phyloP scores from a whole-genome alignment of 192 early-diverging fungal genomes.

The Backusella sp. region DNA sequence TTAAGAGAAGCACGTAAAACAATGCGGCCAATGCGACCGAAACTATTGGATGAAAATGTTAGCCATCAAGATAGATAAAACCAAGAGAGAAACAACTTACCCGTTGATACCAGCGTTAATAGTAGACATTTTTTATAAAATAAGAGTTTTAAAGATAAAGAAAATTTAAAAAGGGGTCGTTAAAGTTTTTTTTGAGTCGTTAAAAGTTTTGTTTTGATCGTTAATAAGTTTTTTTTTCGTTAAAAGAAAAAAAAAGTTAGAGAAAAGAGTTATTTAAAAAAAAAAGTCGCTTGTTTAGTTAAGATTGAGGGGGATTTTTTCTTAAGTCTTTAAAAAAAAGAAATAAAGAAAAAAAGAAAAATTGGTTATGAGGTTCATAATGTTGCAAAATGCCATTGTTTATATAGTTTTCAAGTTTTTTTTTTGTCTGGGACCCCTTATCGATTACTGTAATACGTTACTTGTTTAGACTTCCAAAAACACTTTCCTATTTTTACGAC shows the following conservation, averaged over 20 bases:
- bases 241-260: constrained; percentile 14
- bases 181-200: constrained; percentile 16
- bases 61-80: not conserved
- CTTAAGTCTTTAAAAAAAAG: not conserved
- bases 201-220: constrained; percentile 6
- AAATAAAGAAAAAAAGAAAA: constrained; percentile 14
- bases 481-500: not conserved
- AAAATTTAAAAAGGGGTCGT: constrained; percentile 14
- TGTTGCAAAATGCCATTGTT: not conserved
- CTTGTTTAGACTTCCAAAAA: not conserved
- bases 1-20: constrained; percentile 87
- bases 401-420: constrained; percentile 7
- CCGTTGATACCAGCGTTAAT: constrained; percentile 64
- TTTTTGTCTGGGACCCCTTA: constrained; percentile 10
- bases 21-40: constrained; percentile 97
- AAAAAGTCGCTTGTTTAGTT: constrained; percentile 9
- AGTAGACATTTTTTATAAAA: constrained; percentile 27
- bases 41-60: constrained; percentile 44
- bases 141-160: constrained; percentile 4
- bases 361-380: constrained; percentile 15
- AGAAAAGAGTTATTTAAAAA: not conserved
- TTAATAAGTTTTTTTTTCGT: constrained; percentile 11
- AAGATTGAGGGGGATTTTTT: constrained; percentile 5
- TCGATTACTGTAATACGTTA: constrained; percentile 18
- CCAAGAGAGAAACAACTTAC: constrained; percentile 15